phyloP scores from a whole-genome alignment of 177 flowering plant species.

The Vitis hybrid region DNA sequence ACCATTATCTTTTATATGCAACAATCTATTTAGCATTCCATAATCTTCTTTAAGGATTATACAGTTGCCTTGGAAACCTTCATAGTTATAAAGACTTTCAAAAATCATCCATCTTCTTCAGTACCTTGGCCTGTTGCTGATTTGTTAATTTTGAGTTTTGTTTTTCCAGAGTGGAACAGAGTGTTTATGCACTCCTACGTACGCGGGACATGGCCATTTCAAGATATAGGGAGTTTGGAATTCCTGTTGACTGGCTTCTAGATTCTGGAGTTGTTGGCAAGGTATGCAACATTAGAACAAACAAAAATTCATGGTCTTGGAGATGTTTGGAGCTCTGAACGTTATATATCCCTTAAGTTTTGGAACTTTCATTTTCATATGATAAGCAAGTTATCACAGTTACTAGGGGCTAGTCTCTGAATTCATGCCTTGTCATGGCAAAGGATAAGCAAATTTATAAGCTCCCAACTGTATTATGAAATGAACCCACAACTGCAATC shows the following conservation, averaged over 20 bases:
- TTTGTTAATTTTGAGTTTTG: neutral
- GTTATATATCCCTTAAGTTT: neutral
- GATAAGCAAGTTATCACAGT: neutral
- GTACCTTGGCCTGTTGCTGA: neutral
- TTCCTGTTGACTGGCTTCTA: conserved; percentile 83
- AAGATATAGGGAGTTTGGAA: conserved; percentile 87
- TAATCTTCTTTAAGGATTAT: neutral
- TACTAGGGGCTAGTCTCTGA: neutral
- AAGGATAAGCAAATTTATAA: neutral
- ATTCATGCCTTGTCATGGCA: neutral
- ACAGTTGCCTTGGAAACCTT: neutral
- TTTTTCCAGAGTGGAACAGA: conserved; percentile 73
- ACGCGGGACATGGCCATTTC: conserved; percentile 95
- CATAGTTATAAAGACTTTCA: neutral
- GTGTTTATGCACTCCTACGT: conserved; percentile 86
- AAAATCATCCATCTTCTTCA: neutral
- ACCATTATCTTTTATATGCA: neutral
- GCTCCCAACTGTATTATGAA: too few relatives aligned
- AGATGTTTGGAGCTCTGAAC: neutral
- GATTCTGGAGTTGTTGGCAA: conserved; percentile 94
- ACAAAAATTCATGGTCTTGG: neutral
- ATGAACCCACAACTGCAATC: too few relatives aligned
- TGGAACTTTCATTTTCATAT: neutral
- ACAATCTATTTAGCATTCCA: neutral
- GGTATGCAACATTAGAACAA: conserved; percentile 40